These are phyloP conservation scores for Fusarium algeriense DNA, from an alignment of 2,329 filamentous ascomycete genomes.

Conservation along the genomic window DNA sequence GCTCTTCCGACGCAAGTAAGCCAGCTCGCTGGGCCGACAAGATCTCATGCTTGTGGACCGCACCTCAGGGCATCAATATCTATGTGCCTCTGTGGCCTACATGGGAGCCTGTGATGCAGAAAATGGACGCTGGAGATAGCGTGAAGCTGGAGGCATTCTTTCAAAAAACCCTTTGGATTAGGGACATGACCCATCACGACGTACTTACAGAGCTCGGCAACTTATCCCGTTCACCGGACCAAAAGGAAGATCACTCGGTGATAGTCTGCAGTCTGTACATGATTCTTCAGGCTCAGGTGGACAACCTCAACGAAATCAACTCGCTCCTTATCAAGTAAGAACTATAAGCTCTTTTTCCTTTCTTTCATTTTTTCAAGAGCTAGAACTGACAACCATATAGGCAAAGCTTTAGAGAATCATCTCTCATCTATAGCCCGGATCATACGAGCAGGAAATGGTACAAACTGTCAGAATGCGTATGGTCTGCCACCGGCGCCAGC, in stretches of 20 bases:
- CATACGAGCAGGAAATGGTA: neutral
- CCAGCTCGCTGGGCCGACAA: neutral
- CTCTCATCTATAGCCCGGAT: neutral
- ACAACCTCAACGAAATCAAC: neutral
- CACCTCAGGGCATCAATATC: neutral
- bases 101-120: neutral
- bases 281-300: neutral
- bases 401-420: neutral
- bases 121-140: neutral
- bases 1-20: accelerated
- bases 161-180: accelerated
- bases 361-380: accelerated
- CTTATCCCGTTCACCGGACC: neutral
- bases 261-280: accelerated
- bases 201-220: neutral
- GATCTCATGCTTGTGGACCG: neutral
- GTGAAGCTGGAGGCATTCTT: neutral
- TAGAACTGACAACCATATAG: neutral
- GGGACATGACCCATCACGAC: neutral
- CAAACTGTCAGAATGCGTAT: neutral
- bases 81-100: neutral
- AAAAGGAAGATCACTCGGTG: neutral
- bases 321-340: neutral
- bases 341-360: accelerated
- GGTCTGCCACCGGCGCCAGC: neutral